Evolutionary conservation across 2,329 filamentous ascomycete species (phyloP), one percentile per base, ranked within the genome.

Genomic region (Elsinoe necatrix): DNA sequence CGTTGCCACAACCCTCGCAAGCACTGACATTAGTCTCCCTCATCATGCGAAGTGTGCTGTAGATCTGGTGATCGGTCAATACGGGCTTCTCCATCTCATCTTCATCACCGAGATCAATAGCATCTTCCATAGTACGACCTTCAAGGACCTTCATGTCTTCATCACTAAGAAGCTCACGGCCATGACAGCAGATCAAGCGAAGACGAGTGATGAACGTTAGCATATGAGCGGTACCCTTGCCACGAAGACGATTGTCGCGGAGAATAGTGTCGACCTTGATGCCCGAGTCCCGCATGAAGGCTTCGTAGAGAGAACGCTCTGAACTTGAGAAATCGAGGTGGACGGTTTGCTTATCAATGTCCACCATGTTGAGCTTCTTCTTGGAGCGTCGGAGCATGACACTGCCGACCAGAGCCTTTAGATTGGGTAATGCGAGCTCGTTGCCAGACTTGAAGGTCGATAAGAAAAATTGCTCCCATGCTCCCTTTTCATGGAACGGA

Each of bases 191-290:
- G 54, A 97, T 86, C 39, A 95, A 79, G 8, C 93, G 87, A 16
- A 98, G 80, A 27, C 92, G 86, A 62, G 95, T 80, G 66, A 98
- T 95, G 3, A 89, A 88, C 62, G 93, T 91, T 59, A 98, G 73
- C 47, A 98, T 93, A 64, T 95, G 89, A 47, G 93, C 91, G 66
- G 95, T 96, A n/a, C 87, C 86, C 63, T 86, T 89, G 41, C 91
- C 92, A 21, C 61, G 63, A 2, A 69, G 55, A 18, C 52, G 57
- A 54, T 81, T 77, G 64, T 83, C 73, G 67, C 82, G 72, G 7
- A 82, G 82, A 61, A 96, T 82, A 1, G 89, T 84, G 59, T 84
- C 81, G 63, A 97, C 84, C 65, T 91, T 85, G 57, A 87, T 85
- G 60, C 85, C 81, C 0, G 91, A 90, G 63, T 93, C 87, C 62